phyloP scores from a whole-genome alignment of 179 eudicot genomes.

The Spergularia azorica region DNA sequence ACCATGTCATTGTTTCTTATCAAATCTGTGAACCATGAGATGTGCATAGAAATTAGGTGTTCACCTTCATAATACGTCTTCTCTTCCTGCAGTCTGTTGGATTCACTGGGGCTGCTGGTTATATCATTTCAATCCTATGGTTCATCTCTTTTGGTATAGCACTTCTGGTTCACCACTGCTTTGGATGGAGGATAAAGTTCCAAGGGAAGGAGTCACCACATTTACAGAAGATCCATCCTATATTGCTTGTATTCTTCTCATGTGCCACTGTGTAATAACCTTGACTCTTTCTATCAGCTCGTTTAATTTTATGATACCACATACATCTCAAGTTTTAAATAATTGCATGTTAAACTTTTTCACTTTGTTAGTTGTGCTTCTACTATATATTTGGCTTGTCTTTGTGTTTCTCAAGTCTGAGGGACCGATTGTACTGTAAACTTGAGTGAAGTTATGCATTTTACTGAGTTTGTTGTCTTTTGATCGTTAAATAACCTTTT shows the following conservation, averaged over 20 bases:
- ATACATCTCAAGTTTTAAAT: neutral
- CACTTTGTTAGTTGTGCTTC: neutral
- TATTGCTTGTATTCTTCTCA: conserved; percentile 63
- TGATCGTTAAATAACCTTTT: neutral
- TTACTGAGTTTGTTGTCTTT: neutral
- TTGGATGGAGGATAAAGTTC: conserved; percentile 67
- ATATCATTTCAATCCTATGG: conserved; percentile 71
- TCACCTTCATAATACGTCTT: conserved; percentile 25
- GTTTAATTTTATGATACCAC: neutral
- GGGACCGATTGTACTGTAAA: neutral
- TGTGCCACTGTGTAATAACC: conserved; percentile 76
- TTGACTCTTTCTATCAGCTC: conserved; percentile 20
- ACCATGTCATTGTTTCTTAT: neutral
- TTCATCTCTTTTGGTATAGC: conserved; percentile 68
- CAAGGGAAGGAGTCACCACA: conserved; percentile 46
- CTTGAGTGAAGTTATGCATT: neutral
- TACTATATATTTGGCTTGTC: neutral
- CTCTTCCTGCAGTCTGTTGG: conserved; percentile 78
- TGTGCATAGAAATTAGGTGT: neutral
- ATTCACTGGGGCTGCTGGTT: conserved; percentile 83
- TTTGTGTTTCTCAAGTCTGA: neutral
- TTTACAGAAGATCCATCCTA: conserved; percentile 55
- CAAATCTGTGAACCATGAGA: conserved; percentile 1
- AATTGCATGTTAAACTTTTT: neutral
- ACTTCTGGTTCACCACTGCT: conserved; percentile 63